Conservation (phyloP, 768 basidiomycete genomes). For the Nidularia sp. region DNA sequence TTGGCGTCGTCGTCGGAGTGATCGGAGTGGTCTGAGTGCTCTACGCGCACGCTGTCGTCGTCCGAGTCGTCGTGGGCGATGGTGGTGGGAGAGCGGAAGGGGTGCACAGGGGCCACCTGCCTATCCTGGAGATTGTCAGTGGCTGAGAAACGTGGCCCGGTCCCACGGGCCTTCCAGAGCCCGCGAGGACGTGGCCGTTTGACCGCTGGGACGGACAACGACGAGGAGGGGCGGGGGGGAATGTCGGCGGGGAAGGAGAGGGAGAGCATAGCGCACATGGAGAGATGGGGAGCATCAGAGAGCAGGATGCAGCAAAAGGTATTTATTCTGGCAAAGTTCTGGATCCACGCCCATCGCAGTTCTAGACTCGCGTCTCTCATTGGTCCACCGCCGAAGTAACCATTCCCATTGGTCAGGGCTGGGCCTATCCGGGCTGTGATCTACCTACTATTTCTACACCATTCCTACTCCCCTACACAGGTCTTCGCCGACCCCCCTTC, state of each 20-base stretch:
- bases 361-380: no score
- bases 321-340: no score
- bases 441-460: neutral
- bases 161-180: slow-evolving; percentile 42
- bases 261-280: slow-evolving; percentile 7
- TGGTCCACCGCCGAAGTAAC: no score
- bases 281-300: slow-evolving; percentile 19
- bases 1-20: slow-evolving; percentile 14
- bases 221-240: slow-evolving; percentile 10
- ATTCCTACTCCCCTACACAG: slow-evolving; percentile 36
- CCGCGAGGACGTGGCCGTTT: slow-evolving; percentile 32
- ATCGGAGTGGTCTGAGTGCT: slow-evolving; percentile 2
- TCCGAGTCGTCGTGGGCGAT: slow-evolving; percentile 10
- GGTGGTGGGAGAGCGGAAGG: slow-evolving; percentile 4
- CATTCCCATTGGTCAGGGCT: neutral
- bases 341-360: no score
- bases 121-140: slow-evolving; percentile 4
- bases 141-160: slow-evolving; percentile 20
- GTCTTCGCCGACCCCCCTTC: slow-evolving; percentile 64
- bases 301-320: no score
- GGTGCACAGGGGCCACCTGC: no score
- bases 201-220: slow-evolving; percentile 7
- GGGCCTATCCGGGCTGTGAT: neutral
- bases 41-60: neutral
- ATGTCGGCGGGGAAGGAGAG: slow-evolving; percentile 11